Evolutionary conservation across 352 stramenopile genomes (phyloP), one percentile per base, ranked within the genome.

Genomic region (Globisporangium cystogenes): DNA sequence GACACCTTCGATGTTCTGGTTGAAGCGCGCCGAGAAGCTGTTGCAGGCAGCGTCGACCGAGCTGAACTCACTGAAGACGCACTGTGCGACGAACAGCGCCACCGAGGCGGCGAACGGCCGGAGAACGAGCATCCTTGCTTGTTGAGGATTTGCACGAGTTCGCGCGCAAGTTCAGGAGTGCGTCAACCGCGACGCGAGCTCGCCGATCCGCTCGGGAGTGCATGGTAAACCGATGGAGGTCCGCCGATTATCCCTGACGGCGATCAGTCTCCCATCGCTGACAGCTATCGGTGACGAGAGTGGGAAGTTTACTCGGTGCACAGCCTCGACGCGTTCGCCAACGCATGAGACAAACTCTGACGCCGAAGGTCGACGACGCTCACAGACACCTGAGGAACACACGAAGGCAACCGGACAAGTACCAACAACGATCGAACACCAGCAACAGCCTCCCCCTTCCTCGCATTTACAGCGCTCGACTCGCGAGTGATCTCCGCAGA

Each of bases 1-100:
- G 31, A 82, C 69, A 46, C 72, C 72, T 7, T 77, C 64, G 23
- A 82, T 65, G 44, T 80, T 49, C 39, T 62, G 56, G 58, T 80
- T 70, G 62, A 51, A 82, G 40, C 64, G 67, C 21, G 60, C 44
- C 43, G 72, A 82, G 55, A 67, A 82, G 46, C 29, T 64, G 24
- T 35, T 48, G 59, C 59, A 66, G 12, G 44, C 43, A 42, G 44
- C 53, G 20, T 55, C 51, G 6, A 53, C 21, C 26, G 43, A 1
- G 36, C n/a, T 37, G n/a, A 45, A 11, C 40, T 45, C 20, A 37
- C 12, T 54, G 54, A 60, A 12, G 27, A 63, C 45, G 49, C 43
- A 63, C 4, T 63, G 56, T 8, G 43, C 50, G 0, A 50, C 51
- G 20, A 63, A 36, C 16, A 63, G 45, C 20, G 50, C 43, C n/a